Evolutionary conservation across 345 rosid genomes (phyloP), one percentile per base, ranked within the genome.

Genomic region (Leavenworthia alabamica): DNA sequence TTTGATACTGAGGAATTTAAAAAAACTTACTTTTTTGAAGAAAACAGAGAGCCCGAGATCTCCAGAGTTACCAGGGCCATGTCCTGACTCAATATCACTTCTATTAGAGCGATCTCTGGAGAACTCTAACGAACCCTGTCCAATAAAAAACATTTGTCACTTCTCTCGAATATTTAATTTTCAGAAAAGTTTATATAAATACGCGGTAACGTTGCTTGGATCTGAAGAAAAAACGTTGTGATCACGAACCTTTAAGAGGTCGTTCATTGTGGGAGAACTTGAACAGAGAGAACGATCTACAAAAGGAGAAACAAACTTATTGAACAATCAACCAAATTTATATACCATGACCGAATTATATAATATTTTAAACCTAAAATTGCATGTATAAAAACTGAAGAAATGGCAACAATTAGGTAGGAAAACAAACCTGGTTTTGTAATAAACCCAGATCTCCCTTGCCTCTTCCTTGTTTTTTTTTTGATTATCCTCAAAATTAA

Each of bases 81-180:
- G 77, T 60, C 47, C 70, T 59, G 93, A 91, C 81, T 89, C 99
- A 17, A 85, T 60, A 74, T 85, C 95, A 56, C 82, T 77, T 74
- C 89, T 72, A 14, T 83, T 73, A 56, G 74, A 64, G 62, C 83
- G 85, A 71, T 74, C 85, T 50, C 88, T 81, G 50, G 89, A 81
- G 79, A 85, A 66, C 82, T 86, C 97, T 58, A 77, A 79, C 6
- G 99, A 93, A 0, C 83, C 88, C 99, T 93, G 81, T 31, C 33
- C 29, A 71, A 73, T 63, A 29, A 60, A n/a, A 49, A 42, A 31
- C 36, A 57, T 33, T 29, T 19, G 19, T 20, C 40, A 20, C 22
- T 1, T 20, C 22, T 1, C 16, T 20, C 39, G 17, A 48, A 22
- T 52, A 23, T 68, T 9, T 22, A 42, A 31, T 47, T 67, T 5